Percentiles rank a stretch among this genome's conserved stretches.
These are phyloP conservation scores for Acer saccharum DNA, from an alignment of 345 rosid genomes.

Conservation along the genomic window DNA sequence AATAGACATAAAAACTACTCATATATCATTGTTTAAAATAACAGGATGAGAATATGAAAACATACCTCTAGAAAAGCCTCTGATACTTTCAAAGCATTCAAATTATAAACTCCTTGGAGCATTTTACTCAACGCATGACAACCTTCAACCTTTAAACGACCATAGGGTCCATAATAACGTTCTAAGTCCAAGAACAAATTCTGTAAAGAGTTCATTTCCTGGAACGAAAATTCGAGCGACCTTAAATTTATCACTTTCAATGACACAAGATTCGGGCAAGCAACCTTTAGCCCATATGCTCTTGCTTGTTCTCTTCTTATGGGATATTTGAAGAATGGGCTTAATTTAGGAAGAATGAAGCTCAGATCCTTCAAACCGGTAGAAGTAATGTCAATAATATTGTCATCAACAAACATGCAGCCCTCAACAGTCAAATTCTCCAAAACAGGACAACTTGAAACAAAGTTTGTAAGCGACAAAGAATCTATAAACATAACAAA, in stretches of 20 bases:
- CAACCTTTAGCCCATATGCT: neutral
- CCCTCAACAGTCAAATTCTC: neutral
- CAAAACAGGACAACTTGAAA: conserved; percentile 10
- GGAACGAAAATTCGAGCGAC: neutral
- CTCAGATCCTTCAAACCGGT: neutral
- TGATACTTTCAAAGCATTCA: neutral
- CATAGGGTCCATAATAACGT: no score
- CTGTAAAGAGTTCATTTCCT: neutral
- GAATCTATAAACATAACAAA: neutral
- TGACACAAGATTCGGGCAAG: neutral
- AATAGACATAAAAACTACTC: no score
- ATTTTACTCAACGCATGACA: neutral
- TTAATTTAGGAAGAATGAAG: neutral
- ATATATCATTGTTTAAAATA: no score
- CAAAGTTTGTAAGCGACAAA: neutral
- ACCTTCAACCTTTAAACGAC: neutral
- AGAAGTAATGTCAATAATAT: neutral
- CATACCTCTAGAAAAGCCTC: no score
- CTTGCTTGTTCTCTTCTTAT: no score
- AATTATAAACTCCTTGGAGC: neutral
- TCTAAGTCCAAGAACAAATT: neutral
- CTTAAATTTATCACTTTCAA: neutral
- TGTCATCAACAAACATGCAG: no score
- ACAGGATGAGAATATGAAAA: no score
- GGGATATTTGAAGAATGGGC: no score